Percentiles rank a stretch among this genome's conserved stretches.
phyloP scores from a whole-genome alignment of 305 asterid species.

The Fraxinus albicans region DNA sequence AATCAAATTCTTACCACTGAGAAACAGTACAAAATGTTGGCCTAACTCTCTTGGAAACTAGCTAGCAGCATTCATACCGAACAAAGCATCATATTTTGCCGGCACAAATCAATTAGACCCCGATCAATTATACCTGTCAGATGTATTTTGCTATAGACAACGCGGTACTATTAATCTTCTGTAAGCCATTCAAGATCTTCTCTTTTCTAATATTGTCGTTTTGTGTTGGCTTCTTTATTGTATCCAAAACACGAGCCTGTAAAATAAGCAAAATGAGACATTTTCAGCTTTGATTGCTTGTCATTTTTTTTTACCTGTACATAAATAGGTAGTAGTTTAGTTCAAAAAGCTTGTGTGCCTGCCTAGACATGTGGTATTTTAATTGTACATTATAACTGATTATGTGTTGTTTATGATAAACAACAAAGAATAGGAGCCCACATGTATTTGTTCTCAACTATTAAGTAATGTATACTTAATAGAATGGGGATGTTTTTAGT shows the following conservation, averaged over 20 bases:
- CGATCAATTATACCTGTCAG: not conserved
- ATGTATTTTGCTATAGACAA: not conserved
- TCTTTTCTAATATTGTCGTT: not conserved
- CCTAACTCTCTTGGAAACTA: not conserved
- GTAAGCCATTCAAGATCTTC: not conserved
- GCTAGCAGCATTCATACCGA: not conserved
- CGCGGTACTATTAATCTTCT: not conserved
- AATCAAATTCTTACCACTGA: not conserved
- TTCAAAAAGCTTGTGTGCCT: not conserved
- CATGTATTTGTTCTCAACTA: not conserved
- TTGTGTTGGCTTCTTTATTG: not conserved
- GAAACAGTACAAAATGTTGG: not conserved
- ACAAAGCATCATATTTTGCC: not conserved
- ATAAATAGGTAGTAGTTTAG: not conserved
- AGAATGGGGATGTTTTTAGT: not conserved
- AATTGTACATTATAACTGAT: not conserved
- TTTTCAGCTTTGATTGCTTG: not conserved
- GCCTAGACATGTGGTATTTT: not conserved
- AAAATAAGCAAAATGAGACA: not conserved
- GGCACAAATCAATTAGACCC: not conserved
- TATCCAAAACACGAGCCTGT: not conserved
- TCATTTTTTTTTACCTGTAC: not conserved
- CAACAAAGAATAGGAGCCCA: constrained; percentile 6
- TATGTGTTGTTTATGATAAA: not conserved
- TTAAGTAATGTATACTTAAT: not conserved